Base-by-base conservation (phyloP, 169 alveolate genomes). In the Eimeria necatrix region DNA sequence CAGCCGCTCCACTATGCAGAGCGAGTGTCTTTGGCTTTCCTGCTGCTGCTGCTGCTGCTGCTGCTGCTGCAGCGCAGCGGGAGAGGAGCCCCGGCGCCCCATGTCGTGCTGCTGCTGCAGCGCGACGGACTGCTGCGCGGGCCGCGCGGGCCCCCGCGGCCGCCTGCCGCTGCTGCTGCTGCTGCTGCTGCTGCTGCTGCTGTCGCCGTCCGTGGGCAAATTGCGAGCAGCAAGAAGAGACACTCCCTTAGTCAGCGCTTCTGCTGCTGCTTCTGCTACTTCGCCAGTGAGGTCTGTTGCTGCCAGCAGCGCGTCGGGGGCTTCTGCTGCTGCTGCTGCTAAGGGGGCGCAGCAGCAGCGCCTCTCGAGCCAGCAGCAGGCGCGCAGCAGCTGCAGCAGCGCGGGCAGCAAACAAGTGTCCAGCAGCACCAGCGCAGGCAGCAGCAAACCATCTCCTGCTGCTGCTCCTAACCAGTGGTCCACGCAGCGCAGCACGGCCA, bases 31-130 rank as follows among this genome's bases (percentile, higher is more conserved):
- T 64, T 46, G 59, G 64, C 59, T 64, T 26, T 78, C 49, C 49
- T 78, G 87, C 87, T 78, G 87, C 68, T 78, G 87, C 64, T 46
- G 87, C 52, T 73, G 83, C 83, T 73, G 68, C 68, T 46, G 87
- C 87, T n/a, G n/a, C n/a, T 49, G 87, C 59, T 4, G 24, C 4
- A 22, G 10, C 41, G 8, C 60, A 22, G 53, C 83, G 83, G 6
- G 6, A 7, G 64, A 5, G 16, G 52, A 41, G 4, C 12, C 49
- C 87, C 56, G 10, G 64, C 87, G 10, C 64, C 87, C 5, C 20
- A 12, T 12, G 20, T 71, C 53, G 52, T 71, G 83, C 14, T 71
- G 83, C 83, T 71, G 83, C 83, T 24, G 83, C 51, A n/a, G 83
- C 51, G 16, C 3, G 83, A 48, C 51, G 32, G 41, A 61, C 22